A percentile compares a stretch with the other conserved stretches of the same genome.
Evolutionary conservation across 345 rosid genomes (phyloP).

Genomic region (Populus pruinosa): DNA sequence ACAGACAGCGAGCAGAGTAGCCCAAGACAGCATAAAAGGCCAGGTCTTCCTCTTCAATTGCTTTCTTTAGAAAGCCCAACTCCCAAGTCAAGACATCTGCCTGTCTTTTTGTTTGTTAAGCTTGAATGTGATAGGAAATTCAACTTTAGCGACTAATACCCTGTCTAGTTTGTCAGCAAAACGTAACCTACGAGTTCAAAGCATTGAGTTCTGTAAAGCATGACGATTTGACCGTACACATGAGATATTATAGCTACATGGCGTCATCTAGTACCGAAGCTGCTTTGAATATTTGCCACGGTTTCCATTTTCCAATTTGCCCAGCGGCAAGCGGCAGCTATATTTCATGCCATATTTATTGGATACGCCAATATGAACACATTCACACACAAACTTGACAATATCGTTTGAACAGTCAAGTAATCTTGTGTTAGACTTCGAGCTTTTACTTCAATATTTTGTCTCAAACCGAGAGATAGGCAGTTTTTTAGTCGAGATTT

Average conservation of each 20-base stretch:
- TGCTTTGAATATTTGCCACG: neutral
- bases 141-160: neutral
- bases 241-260: neutral
- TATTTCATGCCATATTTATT: too few species aligned
- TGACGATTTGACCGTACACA: neutral
- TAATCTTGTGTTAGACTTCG: neutral
- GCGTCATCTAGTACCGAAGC: neutral
- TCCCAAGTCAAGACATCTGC: neutral
- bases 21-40: neutral
- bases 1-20: neutral
- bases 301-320: neutral
- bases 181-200: neutral
- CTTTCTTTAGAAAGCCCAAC: neutral
- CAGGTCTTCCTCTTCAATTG: neutral
- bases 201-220: neutral
- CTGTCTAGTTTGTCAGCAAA: neutral
- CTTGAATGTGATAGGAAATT: neutral
- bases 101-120: neutral
- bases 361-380: neutral
- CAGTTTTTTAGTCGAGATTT: too few species aligned
- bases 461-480: too few species aligned
- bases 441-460: neutral
- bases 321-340: too few species aligned
- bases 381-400: neutral
- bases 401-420: too few species aligned